Conservation (phyloP, 768 basidiomycete genomes). For the Ephemerocybe angulata region DNA sequence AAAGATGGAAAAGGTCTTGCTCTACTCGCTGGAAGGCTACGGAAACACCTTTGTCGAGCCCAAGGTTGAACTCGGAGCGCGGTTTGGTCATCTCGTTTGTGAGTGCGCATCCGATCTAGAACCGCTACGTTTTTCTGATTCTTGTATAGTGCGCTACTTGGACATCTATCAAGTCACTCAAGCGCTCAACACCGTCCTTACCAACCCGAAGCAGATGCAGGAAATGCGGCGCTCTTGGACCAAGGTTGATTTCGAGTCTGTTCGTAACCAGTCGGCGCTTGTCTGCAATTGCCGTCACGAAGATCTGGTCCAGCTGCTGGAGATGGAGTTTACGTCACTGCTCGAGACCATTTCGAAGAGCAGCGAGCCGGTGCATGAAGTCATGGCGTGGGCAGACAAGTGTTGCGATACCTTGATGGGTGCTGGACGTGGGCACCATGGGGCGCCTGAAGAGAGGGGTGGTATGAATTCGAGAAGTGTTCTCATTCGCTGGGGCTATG, state of each 20-base stretch:
- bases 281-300: constrained; percentile 93
- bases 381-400: constrained; percentile 91
- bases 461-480: constrained; percentile 85
- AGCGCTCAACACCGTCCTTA: constrained; percentile 82
- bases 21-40: constrained; percentile 77
- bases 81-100: constrained; percentile 89
- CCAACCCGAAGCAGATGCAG: constrained; percentile 76
- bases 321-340: constrained; percentile 79
- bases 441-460: constrained; percentile 63
- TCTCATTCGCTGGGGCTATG: constrained; percentile 89
- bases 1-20: constrained; percentile 88
- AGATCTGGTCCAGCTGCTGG: constrained; percentile 79
- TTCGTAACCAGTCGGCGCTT: constrained; percentile 87
- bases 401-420: constrained; percentile 85
- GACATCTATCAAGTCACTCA: constrained; percentile 92
- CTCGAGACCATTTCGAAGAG: constrained; percentile 70
- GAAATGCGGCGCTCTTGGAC: constrained; percentile 89
- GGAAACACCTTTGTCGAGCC: constrained; percentile 89
- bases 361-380: constrained; percentile 76
- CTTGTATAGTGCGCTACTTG: constrained; percentile 71
- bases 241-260: constrained; percentile 86
- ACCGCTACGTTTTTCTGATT: constrained; percentile 6
- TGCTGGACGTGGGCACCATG: constrained; percentile 49
- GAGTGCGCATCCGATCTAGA: constrained; percentile 32
- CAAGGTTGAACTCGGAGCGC: constrained; percentile 85